Base-by-base conservation (phyloP, 164 flowering plant species). In the Macadamia tetraphylla region DNA sequence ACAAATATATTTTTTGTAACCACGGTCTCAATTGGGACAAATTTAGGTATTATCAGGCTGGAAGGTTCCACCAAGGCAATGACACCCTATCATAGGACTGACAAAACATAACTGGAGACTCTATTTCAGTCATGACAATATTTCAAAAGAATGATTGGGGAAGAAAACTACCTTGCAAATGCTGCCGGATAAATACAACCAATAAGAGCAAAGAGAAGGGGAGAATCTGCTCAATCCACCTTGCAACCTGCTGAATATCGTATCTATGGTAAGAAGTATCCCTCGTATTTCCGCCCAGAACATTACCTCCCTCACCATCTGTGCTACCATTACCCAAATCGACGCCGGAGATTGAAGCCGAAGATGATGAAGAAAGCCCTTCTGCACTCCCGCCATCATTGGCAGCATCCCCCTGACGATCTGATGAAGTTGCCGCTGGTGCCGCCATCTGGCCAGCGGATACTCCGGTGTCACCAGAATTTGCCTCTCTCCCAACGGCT, bases 211-310 rank as follows among this genome's bases (percentile, higher is more conserved):
- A 79, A 31, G 94, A 86, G 67, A 95, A 95, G 1, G 99, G 99
- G 32, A 95, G 88, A 46, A 92, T 78, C 78, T 95, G 99, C 80
- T 95, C 99, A 69, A 92, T 87, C 99, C 98, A 92, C 69, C 96
- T 79, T 1, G 98, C 98, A 65, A 91, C 92, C 81, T 91, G 98
- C 81, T 92, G 99, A 73, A 95, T 92, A 72, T 92, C 99, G 75
- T 91, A 95, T 78, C 99, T 86, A 85, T 92, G 99, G 69, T 89
- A 89, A 23, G 98, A 81, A 12, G 96, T 84, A 75, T 92, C 97
- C 76, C 94, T 81, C 29, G 73, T 79, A 73, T 81, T 85, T 40
- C 66, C 74, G 13, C 79, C 88, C 63, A 9, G 79, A 13, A 78
- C 86, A 67, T 79, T 88, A n/a, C 68, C 83, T 56, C 81, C 70